phyloP scores from a whole-genome alignment of 2,329 filamentous ascomycete species.

The Chaetomiaceae sp. region DNA sequence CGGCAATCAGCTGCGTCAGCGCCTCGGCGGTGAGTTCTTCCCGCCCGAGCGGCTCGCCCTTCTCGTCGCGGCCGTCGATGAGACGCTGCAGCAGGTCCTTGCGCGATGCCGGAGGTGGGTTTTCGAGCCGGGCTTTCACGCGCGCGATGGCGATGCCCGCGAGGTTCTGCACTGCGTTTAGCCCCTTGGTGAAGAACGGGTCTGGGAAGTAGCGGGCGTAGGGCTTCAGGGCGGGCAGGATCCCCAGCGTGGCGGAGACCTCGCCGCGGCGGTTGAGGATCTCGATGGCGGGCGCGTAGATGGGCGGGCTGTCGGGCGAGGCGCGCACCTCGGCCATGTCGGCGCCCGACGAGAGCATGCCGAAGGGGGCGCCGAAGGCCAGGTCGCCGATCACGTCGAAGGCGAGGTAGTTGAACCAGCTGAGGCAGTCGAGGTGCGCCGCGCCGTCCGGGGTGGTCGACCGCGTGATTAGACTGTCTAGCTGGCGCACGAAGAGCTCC shows the following conservation, averaged over 20 bases:
- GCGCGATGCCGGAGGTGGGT: slow-evolving; percentile 59
- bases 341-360: slow-evolving; percentile 71
- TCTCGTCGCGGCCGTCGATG: slow-evolving; percentile 80
- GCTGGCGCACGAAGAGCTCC: slow-evolving; percentile 64
- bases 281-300: slow-evolving; percentile 73
- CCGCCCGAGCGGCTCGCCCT: slow-evolving; percentile 66
- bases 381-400: slow-evolving; percentile 50
- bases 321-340: slow-evolving; percentile 70
- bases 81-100: slow-evolving; percentile 76
- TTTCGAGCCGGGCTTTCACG: slow-evolving; percentile 67
- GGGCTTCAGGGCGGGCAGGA: slow-evolving; percentile 66
- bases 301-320: slow-evolving; percentile 53
- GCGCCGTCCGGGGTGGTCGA: slow-evolving; percentile 43
- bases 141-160: slow-evolving; percentile 83
- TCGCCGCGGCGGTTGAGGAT: slow-evolving; percentile 85
- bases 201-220: slow-evolving; percentile 77
- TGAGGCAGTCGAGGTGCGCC: slow-evolving; percentile 63
- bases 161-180: slow-evolving; percentile 69
- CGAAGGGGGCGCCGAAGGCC: slow-evolving; percentile 72
- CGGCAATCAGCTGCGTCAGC: slow-evolving; percentile 79
- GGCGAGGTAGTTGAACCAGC: slow-evolving; percentile 70
- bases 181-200: slow-evolving; percentile 70
- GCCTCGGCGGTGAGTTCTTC: slow-evolving; percentile 84
- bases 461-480: slow-evolving; percentile 55
- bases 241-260: slow-evolving; percentile 74